Percentiles rank a stretch among this genome's conserved stretches.
Evolutionary conservation across 2,329 filamentous ascomycete species (phyloP).

Genomic region (Fusarium dimerum): DNA sequence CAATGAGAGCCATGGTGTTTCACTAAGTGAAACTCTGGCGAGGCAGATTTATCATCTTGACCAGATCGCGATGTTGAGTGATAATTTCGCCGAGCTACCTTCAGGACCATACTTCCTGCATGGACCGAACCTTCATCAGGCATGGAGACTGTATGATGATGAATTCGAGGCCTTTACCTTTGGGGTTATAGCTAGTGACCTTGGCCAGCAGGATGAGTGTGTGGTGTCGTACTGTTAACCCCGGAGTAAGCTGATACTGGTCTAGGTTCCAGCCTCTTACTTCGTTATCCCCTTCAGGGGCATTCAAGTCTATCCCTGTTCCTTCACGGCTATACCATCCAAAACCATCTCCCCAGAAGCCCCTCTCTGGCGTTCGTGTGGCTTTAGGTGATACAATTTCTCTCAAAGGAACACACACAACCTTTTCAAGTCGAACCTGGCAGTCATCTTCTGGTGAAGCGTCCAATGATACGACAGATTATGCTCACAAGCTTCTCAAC

Average conservation of each 20-base stretch:
- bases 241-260: constrained; percentile 6
- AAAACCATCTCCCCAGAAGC: constrained; percentile 30
- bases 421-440: constrained; percentile 60
- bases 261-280: constrained; percentile 34
- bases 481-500: constrained; percentile 57
- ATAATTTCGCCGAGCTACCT: constrained; percentile 31
- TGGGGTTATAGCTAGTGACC: constrained; percentile 40
- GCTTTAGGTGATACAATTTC: constrained; percentile 37
- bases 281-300: constrained; percentile 27
- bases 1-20: constrained; percentile 10
- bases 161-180: constrained; percentile 37
- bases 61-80: constrained; percentile 12
- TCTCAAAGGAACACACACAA: constrained; percentile 53
- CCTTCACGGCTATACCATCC: constrained; percentile 40
- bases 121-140: constrained; percentile 43
- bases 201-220: constrained; percentile 29
- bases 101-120: constrained; percentile 45
- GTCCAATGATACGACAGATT: constrained; percentile 45
- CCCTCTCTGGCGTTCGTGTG: constrained; percentile 40
- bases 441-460: constrained; percentile 51
- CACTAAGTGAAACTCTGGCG: neutral
- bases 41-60: constrained; percentile 25
- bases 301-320: constrained; percentile 36
- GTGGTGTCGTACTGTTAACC: neutral
- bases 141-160: constrained; percentile 44